Base-by-base conservation (phyloP, 1,139 yeast species). In the Suhomyces anneliseae region DNA sequence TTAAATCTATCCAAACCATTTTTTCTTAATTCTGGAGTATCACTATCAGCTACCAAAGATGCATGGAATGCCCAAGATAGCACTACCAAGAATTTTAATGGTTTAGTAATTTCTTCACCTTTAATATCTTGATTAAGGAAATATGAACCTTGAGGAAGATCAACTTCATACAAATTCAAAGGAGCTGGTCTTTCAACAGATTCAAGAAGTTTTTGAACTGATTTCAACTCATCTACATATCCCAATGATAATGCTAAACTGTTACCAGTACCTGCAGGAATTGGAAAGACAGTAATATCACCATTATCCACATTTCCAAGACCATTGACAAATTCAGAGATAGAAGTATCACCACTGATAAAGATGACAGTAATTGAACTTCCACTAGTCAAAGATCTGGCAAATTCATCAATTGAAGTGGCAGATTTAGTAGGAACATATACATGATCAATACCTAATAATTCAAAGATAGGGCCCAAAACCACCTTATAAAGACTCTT, bases 191-290 rank as follows among this genome's bases (percentile, higher is more conserved):
- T 27, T 6, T 39, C 40, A 9, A 50, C 51, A 10, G 56, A 49
- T 4, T 75, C 66, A 10, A 86, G 59, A 6, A 80, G 66, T 33
- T 69, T 66, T 6, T 73, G 60, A 1, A 86, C 71, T 0, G 72
- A 69, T 6, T 73, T 58, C 2, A 76, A 65, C 27, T 71, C 70
- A 11, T 59, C 57, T 0, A 55, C 53, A 14, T 82, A 58, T 1
- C 81, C 83, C 8, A 85, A 57, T 0, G 96, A 84, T 15, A 80
- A 76, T 2, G 90, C 80, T 46, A 89, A 69, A 8, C 96, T 90
- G 60, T 90, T 90, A 0, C 96, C 97, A 0, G 96, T 85, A 1
- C 98, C 98, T 46, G 83, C 74, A 0, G 97, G 96, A 24, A 90
- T 68, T 4, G 83, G 77, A 9, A 74, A 68, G 2, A 87, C 44